Evolutionary conservation across 768 basidiomycete species (phyloP).

Genomic region (Rickenella mellea): DNA sequence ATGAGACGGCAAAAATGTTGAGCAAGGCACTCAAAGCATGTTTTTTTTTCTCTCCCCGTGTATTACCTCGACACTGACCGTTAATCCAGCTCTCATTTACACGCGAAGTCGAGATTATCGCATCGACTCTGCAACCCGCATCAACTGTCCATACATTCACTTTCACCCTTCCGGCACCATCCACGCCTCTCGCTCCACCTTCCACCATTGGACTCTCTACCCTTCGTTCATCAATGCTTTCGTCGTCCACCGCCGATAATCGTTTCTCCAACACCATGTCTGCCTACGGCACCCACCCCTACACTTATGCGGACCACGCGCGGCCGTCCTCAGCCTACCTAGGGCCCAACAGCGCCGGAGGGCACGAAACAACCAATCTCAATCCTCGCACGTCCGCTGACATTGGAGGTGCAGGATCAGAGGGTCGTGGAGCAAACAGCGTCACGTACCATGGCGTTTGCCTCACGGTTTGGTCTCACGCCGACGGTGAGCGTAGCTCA

Average conservation of each 20-base stretch:
- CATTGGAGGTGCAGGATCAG: constrained; percentile 4
- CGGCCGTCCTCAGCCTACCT: constrained; percentile 75
- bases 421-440: constrained; percentile 26
- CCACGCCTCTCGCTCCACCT: constrained; percentile 66
- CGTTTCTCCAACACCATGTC: constrained; percentile 39
- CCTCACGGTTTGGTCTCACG: constrained; percentile 92
- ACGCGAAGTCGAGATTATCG: constrained; percentile 88
- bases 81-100: constrained; percentile 70
- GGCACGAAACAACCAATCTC: constrained; percentile 23
- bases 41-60: constrained; percentile 4
- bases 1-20: constrained; percentile 84
- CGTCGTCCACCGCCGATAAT: constrained; percentile 30
- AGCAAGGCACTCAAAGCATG: constrained; percentile 83
- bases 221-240: constrained; percentile 67
- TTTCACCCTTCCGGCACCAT: constrained; percentile 73
- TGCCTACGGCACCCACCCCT: constrained; percentile 63
- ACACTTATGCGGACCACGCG: constrained; percentile 57
- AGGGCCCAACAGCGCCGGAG: constrained; percentile 61
- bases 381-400: constrained; percentile 7
- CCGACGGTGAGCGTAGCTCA: constrained; percentile 76
- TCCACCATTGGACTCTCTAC: constrained; percentile 49
- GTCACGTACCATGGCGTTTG: constrained; percentile 86
- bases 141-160: constrained; percentile 90
- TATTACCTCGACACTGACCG: constrained; percentile 4
- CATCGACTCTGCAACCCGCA: constrained; percentile 88